A percentile compares a stretch with the other conserved stretches of the same genome.
phyloP scores from a whole-genome alignment of 208 protist genomes.

The Phytomonas sp. region DNA sequence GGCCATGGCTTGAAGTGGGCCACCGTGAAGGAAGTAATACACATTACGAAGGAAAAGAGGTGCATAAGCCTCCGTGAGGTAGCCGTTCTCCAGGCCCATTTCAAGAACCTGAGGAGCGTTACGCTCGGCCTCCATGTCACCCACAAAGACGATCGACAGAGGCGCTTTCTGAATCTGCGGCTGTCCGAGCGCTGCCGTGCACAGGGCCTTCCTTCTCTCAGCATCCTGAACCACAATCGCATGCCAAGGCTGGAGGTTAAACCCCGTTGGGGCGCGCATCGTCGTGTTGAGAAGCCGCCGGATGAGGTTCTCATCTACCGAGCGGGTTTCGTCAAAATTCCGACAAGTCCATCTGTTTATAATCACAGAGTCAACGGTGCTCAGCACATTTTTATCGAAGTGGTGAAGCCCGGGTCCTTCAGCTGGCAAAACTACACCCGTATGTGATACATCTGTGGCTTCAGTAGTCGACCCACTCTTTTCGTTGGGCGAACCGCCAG shows the following conservation, averaged over 20 bases:
- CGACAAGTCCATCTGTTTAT: constrained; percentile 37
- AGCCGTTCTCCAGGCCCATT: constrained; percentile 46
- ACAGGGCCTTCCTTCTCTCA: constrained; percentile 27
- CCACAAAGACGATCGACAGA: constrained; percentile 65
- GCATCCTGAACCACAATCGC: constrained; percentile 68
- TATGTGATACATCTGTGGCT: not conserved
- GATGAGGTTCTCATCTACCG: constrained; percentile 31
- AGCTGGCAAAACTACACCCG: not conserved
- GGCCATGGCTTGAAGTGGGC: constrained; percentile 41
- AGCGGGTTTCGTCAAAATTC: constrained; percentile 33
- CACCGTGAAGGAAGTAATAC: constrained; percentile 66
- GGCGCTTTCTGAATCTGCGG: constrained; percentile 59
- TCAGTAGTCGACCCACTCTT: not conserved
- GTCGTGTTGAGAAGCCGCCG: constrained; percentile 43
- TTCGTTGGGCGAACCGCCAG: not conserved
- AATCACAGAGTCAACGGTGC: constrained; percentile 26
- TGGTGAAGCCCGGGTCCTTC: no score
- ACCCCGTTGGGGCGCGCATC: constrained; percentile 55
- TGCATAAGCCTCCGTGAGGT: constrained; percentile 15
- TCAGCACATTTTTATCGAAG: not conserved
- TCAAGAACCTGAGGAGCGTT: constrained; percentile 59
- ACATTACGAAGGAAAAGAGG: constrained; percentile 53
- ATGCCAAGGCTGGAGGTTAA: constrained; percentile 83
- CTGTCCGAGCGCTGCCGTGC: constrained; percentile 54
- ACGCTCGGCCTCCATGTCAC: constrained; percentile 50